Base-by-base conservation (phyloP, 2,329 filamentous ascomycete genomes). In the Fusarium verrucosum region DNA sequence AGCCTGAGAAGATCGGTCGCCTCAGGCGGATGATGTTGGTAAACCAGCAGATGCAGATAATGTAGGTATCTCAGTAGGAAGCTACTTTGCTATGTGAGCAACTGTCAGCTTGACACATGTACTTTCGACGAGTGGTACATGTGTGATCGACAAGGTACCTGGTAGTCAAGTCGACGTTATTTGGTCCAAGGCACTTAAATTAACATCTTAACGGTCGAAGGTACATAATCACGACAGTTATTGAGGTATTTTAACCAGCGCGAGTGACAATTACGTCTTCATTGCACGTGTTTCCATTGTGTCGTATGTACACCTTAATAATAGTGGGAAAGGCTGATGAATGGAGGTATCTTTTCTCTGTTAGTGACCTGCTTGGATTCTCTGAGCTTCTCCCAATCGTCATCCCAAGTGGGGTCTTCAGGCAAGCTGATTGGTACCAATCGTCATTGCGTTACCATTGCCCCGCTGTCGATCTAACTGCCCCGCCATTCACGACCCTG, bases 381-480 rank as follows among this genome's bases (percentile, higher is more conserved):
- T 58, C 47, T 36, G 57, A 55, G 65, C 62, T 72, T 72, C 65
- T 70, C 46, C 67, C 62, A 58, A 54, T 66, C 68, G 55, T 68
- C 69, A 70, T 68, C 61, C 68, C 70, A 67, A 66, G 70, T 72
- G 70, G 70, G 46, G 30, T 42, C 38, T 26, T 23, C 14, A 28
- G 16, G 8, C 37, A 30, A 33, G 35, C 41, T 72, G 59, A 72
- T 72, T 72, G 70, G 70, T 45, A 49, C 28, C 44, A 49, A 30
- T 67, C 63, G 67, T 67, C 70, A 72, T 72, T 55, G 32, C 33
- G 50, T 46, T 57, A 43, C 50, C 42, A 53, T 46, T 69, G 68
- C 70, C 67, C 70, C 70, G 70, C 70, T 51, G 62, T 72, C 59
- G 70, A 72, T 72, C 69, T 64, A 42, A 60, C 47, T 72, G 68